phyloP scores from a whole-genome alignment of 345 rosid genomes.

The Lepidium sativum region DNA sequence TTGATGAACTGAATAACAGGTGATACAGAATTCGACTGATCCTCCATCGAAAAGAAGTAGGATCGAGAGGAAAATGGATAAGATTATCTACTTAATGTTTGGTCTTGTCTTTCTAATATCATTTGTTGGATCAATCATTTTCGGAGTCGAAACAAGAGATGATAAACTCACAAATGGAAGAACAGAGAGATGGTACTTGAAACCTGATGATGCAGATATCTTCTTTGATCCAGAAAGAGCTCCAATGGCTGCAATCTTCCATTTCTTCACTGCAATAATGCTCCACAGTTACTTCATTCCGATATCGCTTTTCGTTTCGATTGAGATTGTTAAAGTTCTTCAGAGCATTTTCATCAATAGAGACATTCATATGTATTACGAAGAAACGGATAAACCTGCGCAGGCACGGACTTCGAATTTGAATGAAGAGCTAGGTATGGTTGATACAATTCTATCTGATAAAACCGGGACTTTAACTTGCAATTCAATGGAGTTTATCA shows the following conservation, averaged over 20 bases:
- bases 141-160: conserved; percentile 54
- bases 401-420: conserved; percentile 78
- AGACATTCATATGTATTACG: conserved; percentile 77
- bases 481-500: conserved; percentile 96
- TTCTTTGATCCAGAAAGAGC: conserved; percentile 57
- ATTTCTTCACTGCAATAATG: conserved; percentile 69
- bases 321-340: conserved; percentile 84
- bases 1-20: conserved; percentile 22
- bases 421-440: conserved; percentile 94
- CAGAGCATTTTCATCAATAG: conserved; percentile 85
- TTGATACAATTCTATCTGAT: conserved; percentile 76
- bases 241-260: conserved; percentile 44
- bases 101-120: conserved; percentile 42
- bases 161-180: conserved; percentile 43
- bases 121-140: conserved; percentile 64
- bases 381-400: conserved; percentile 76
- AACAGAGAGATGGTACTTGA: conserved; percentile 87
- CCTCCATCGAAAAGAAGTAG: conserved; percentile 93
- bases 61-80: conserved; percentile 83
- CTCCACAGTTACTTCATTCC: conserved; percentile 71
- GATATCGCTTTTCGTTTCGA: conserved; percentile 76
- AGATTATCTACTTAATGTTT: conserved; percentile 60
- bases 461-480: conserved; percentile 96
- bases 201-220: conserved; percentile 39
- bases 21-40: conserved; percentile 72